These are phyloP conservation scores for Hymenoscyphus linearis DNA, from an alignment of 2,329 filamentous ascomycete species.

Conservation along the genomic window DNA sequence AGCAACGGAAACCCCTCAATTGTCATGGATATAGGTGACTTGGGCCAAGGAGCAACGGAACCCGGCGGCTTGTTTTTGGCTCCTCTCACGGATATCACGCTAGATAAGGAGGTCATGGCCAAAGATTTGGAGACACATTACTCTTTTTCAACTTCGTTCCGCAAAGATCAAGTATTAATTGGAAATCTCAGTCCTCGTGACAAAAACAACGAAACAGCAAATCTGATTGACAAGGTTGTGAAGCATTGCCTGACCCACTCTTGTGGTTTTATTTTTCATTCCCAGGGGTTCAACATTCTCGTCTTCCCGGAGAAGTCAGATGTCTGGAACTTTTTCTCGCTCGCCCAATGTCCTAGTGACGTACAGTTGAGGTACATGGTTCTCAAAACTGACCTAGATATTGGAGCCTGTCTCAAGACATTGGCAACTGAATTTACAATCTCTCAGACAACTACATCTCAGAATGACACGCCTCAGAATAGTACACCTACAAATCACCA, in stretches of 20 bases:
- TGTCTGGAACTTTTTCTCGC: constrained; percentile 28
- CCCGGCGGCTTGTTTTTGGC: constrained; percentile 16
- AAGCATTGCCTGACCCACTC: constrained; percentile 19
- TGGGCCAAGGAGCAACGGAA: constrained; percentile 6
- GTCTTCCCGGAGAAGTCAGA: constrained; percentile 23
- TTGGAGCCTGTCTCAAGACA: constrained; percentile 2
- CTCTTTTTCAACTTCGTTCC: background rate
- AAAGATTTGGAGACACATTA: constrained; percentile 23
- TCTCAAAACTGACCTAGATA: constrained; percentile 15
- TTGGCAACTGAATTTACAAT: background rate
- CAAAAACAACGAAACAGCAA: constrained; percentile 7
- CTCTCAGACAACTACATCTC: background rate
- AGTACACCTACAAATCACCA: constrained; percentile 6
- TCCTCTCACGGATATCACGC: constrained; percentile 13
- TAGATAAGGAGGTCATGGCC: constrained; percentile 23
- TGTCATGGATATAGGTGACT: constrained; percentile 19
- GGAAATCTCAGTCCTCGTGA: constrained; percentile 14
- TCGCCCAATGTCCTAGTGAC: constrained; percentile 1
- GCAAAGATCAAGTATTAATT: constrained; percentile 14
- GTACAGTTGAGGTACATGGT: constrained; percentile 24
- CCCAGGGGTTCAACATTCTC: constrained; percentile 20
- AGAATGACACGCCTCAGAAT: too few species aligned
- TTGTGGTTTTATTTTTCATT: constrained; percentile 20
- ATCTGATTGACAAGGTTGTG: constrained; percentile 15
- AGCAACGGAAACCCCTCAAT: constrained; percentile 11